Base-by-base conservation (phyloP, 83 land plant genomes). In the Thuja plicata region DNA sequence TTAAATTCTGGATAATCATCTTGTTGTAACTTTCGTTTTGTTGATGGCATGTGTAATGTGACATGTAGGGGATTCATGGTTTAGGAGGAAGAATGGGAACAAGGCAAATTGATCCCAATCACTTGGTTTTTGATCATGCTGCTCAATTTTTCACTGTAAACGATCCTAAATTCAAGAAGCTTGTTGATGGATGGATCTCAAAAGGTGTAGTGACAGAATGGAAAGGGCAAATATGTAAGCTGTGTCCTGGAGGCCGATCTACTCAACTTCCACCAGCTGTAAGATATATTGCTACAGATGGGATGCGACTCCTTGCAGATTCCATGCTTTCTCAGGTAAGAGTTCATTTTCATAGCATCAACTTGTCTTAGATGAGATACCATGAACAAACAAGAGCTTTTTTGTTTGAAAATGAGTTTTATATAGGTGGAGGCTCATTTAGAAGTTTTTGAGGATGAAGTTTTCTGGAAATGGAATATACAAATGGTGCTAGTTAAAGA, bases 11-110 rank as follows among this genome's bases (percentile, higher is more conserved):
- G 35, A 40, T 52, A 1, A 32, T 11, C 48, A 40, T 43, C 57
- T 54, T 54, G 57, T 54, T 15, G 12, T 83, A 82, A 46, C 32
- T 45, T 83, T 78, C 9, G 54, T 41, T 54, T 83, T 45, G 21
- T 73, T 73, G 41, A 85, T 57, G 30, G 37, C 37, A 37, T 87
- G 17, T 85, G 90, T 83, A 16, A 84, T 84, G 86, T 52, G 62
- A 32, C 54, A 50, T 84, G 38, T 84, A 98, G 99, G 99, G 99
- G 32, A 91, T 95, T 87, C 99, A 97, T 96, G 99, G 99, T 9
- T 90, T 98, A 88, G 99, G 99, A 90, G 99, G 99, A 87, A 93
- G 99, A 55, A 91, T 98, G 98, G 99, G 94, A 78, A 98, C 99
- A 37, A 95, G 99, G 88, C 74, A 89, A 6, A 88, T 97, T 88